Base-by-base conservation (phyloP, 257 asterid genomes). In the Coffea canephora region DNA sequence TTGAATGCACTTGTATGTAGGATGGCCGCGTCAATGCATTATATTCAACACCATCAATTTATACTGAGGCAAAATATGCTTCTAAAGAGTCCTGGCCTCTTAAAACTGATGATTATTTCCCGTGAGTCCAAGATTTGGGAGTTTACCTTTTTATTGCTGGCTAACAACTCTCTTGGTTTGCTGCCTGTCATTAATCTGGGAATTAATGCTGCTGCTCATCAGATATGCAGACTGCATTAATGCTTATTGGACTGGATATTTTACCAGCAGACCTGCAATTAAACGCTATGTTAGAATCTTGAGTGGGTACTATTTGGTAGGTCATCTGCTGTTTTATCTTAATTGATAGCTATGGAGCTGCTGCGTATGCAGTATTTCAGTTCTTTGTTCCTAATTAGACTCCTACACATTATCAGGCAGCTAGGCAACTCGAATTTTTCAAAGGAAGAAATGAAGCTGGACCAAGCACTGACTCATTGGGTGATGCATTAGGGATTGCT, bases 21-120 rank as follows among this genome's bases (percentile, higher is more conserved):
- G 99, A 96, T 91, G 99, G 99, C 66, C 99, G 99, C 82, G 97
- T 96, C 81, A 96, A 94, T 91, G 97, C 94, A 39, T 88, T 96
- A 27, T 96, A 96, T 84, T 96, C 99, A 41, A 91, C 95, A 71
- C 99, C 99, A 77, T 91, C 98, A 39, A 71, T 96, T 78, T 96
- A 96, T 82, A 94, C 99, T 10, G 99, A 96, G 52, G 92, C 97
- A 57, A 96, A 96, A 84, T 31, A 92, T 87, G 96, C 95, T 80
- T 81, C 91, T 81, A 86, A 87, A 11, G 93, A 93, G 82, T 65
- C 97, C 41, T 95, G 98, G 99, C 99, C 99, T 85, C 98, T 91
- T 77, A 93, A 95, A 81, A 81, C 95, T 1, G 95, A 91, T 31
- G 99, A 96, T 82, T 96, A 77, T 84, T 94, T 96, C 80, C 99